These are phyloP conservation scores for Monilinia polystroma DNA, from an alignment of 2,329 filamentous ascomycete genomes.

Conservation along the genomic window DNA sequence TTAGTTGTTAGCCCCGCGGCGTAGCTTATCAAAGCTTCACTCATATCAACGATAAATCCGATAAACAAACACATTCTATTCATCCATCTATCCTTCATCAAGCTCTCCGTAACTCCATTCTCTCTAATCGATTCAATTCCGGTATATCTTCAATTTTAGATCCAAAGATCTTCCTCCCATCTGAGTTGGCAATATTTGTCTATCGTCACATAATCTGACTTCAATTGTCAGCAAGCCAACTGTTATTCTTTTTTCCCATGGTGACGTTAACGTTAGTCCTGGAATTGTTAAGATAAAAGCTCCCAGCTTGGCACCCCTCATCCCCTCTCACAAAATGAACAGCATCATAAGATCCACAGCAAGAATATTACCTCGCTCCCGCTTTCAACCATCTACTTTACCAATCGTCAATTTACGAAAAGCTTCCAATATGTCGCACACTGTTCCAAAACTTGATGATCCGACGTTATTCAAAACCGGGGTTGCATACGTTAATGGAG, in stretches of 20 bases:
- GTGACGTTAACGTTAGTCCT: constrained; percentile 7
- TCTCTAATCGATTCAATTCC: background rate
- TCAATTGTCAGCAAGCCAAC: constrained; percentile 18
- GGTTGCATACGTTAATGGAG: constrained; percentile 81
- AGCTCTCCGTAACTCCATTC: constrained; percentile 14
- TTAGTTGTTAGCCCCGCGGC: constrained; percentile 2
- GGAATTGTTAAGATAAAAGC: constrained; percentile 17
- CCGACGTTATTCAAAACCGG: constrained; percentile 80
- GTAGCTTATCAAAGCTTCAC: constrained; percentile 8
- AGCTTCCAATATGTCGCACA: constrained; percentile 37
- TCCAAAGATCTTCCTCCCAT: background rate
- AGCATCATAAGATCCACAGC: constrained; percentile 31
- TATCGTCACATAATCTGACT: background rate
- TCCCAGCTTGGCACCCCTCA: background rate
- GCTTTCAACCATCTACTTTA: constrained; percentile 34
- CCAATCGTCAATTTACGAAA: constrained; percentile 30
- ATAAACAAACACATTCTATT: background rate
- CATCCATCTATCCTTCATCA: background rate
- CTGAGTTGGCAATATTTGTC: background rate
- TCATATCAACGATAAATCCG: constrained; percentile 9
- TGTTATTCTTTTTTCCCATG: constrained; percentile 10
- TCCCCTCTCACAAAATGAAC: constrained; percentile 31
- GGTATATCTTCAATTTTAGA: background rate
- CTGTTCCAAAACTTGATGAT: constrained; percentile 64
- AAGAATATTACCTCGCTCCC: constrained; percentile 30